A percentile compares a stretch with the other conserved stretches of the same genome.
phyloP scores from a whole-genome alignment of 2,329 filamentous ascomycete species.

The Alternaria hordeiaustralica region DNA sequence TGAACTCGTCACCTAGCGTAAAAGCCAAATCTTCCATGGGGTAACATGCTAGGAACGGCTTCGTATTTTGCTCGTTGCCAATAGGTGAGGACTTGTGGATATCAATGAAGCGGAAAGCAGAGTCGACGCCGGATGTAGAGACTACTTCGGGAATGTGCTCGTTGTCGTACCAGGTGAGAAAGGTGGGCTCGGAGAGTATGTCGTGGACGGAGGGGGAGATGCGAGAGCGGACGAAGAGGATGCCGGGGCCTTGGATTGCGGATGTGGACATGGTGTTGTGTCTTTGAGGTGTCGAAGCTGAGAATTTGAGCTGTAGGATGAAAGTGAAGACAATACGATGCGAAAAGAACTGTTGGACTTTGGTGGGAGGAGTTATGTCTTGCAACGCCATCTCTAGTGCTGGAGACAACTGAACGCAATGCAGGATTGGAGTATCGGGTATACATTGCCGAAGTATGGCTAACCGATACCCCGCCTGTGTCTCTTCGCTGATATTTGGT shows the following conservation, averaged over 20 bases:
- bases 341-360: neutral
- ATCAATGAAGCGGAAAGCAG: constrained; percentile 44
- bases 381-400: neutral
- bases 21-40: constrained; percentile 48
- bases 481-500: no score
- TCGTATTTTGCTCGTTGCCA: constrained; percentile 18
- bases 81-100: constrained; percentile 25
- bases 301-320: no score
- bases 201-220: constrained; percentile 31
- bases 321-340: neutral
- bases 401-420: neutral
- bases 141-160: constrained; percentile 51
- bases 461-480: neutral
- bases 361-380: neutral
- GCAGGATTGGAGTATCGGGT: neutral
- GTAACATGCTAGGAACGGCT: constrained; percentile 48
- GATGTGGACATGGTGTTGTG: neutral
- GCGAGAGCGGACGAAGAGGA: constrained; percentile 25
- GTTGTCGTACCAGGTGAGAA: constrained; percentile 50
- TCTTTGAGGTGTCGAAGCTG: neutral
- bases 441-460: neutral
- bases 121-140: constrained; percentile 41
- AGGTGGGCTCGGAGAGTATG: constrained; percentile 41
- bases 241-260: constrained; percentile 15
- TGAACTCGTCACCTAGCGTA: constrained; percentile 44